Conservation (phyloP, 495 filamentous ascomycete species). For the Aspergillus biplanus region DNA sequence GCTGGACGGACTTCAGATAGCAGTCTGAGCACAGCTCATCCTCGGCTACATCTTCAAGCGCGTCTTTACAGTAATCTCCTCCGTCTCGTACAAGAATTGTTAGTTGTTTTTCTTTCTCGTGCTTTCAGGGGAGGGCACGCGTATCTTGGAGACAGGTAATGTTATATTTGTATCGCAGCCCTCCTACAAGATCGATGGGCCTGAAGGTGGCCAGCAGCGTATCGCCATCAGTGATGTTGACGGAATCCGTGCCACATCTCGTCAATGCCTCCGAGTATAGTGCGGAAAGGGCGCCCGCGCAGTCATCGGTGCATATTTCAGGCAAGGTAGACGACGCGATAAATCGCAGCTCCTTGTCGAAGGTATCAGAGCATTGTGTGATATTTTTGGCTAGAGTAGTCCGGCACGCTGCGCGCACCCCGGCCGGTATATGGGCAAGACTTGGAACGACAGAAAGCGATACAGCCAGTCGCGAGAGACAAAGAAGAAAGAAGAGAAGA, state of each 20-base stretch:
- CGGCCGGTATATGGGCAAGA: conserved; percentile 1
- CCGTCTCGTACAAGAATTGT: neutral
- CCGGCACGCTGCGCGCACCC: conserved; percentile 9
- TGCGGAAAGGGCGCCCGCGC: neutral
- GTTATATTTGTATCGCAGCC: conserved; percentile 8
- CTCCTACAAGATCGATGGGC: neutral
- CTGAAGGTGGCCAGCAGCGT: neutral
- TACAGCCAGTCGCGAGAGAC: neutral
- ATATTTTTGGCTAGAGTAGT: conserved; percentile 2
- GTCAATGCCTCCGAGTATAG: conserved; percentile 1
- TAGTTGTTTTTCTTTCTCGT: too few relatives aligned
- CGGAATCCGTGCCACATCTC: conserved; percentile 7
- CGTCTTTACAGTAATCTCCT: conserved; percentile 3
- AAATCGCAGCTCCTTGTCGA: neutral
- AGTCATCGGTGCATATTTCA: conserved; percentile 1
- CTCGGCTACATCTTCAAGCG: neutral
- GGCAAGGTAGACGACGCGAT: neutral
- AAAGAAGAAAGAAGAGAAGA: neutral
- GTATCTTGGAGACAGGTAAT: conserved; percentile 7
- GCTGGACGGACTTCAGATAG: conserved; percentile 11
- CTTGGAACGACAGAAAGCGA: conserved; percentile 7
- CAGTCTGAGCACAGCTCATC: conserved; percentile 10
- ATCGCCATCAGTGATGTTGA: neutral
- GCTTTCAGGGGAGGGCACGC: neutral
- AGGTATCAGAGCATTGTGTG: conserved; percentile 4